Conservation (phyloP, 116 monocot species). For the Trichopus zeylanicus region DNA sequence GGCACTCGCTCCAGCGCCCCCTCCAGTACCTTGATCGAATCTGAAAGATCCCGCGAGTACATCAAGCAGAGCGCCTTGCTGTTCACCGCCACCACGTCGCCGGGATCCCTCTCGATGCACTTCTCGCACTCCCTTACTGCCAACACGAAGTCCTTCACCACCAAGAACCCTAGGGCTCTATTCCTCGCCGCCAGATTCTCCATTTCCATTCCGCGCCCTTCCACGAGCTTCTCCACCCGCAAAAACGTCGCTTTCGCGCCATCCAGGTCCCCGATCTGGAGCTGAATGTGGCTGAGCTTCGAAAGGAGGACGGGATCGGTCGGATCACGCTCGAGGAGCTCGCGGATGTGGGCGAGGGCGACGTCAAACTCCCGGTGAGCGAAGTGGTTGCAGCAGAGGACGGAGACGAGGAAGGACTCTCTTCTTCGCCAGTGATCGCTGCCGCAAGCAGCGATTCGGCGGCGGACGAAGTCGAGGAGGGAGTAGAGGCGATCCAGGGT, state of each 20-base stretch:
- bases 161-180: conserved; percentile 44
- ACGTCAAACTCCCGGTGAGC: conserved; percentile 65
- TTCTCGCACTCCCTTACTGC: conserved; percentile 90
- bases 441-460: background rate
- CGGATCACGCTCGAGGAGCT: conserved; percentile 32
- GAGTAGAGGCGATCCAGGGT: conserved; percentile 78
- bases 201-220: conserved; percentile 5
- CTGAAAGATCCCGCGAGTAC: conserved; percentile 89
- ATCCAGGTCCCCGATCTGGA: conserved; percentile 82
- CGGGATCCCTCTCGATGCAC: conserved; percentile 76
- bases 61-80: conserved; percentile 89
- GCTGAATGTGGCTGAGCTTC: conserved; percentile 57
- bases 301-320: conserved; percentile 55
- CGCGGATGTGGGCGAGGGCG: conserved; percentile 39
- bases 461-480: conserved; percentile 50
- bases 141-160: conserved; percentile 55
- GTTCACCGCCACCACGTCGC: conserved; percentile 73
- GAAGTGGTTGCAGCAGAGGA: conserved; percentile 61
- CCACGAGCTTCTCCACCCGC: conserved; percentile 32
- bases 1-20: conserved; percentile 90
- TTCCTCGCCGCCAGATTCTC: conserved; percentile 65
- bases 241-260: conserved; percentile 48
- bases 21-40: conserved; percentile 83
- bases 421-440: conserved; percentile 41
- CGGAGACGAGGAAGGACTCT: conserved; percentile 47